A percentile compares a stretch with the other conserved stretches of the same genome.
phyloP scores from a whole-genome alignment of 2,329 filamentous ascomycete species.

The Trichoderma pleuroti region DNA sequence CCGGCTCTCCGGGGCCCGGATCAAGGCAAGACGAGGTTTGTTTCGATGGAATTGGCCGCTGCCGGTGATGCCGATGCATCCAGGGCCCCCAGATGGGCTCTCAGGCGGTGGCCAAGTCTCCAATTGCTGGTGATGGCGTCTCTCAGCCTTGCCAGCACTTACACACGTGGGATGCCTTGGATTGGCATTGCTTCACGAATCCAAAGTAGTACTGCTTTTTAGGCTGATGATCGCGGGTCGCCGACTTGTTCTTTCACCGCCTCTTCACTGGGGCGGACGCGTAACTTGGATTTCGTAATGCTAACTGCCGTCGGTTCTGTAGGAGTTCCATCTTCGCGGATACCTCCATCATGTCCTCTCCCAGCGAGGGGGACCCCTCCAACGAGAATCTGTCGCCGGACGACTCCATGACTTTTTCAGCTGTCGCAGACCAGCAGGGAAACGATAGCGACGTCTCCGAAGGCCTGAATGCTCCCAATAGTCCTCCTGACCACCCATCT shows the following conservation, averaged over 20 bases:
- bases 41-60: constrained; percentile 37
- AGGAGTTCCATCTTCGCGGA: constrained; percentile 56
- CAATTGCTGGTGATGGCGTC: constrained; percentile 45
- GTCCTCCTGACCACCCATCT: constrained; percentile 47
- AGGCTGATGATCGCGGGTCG: constrained; percentile 30
- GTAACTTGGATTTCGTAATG: constrained; percentile 23
- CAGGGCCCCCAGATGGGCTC: constrained; percentile 23
- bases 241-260: constrained; percentile 24
- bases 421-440: constrained; percentile 34
- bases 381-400: constrained; percentile 64
- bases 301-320: constrained; percentile 35
- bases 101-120: constrained; percentile 26
- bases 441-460: constrained; percentile 62
- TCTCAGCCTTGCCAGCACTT: constrained; percentile 49
- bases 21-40: constrained; percentile 25
- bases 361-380: constrained; percentile 57
- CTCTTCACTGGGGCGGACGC: constrained; percentile 24
- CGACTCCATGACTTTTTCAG: constrained; percentile 41
- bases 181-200: constrained; percentile 35
- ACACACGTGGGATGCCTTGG: constrained; percentile 43
- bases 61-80: constrained; percentile 33
- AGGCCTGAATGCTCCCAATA: constrained; percentile 63
- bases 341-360: constrained; percentile 61
- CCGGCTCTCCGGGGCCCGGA: constrained; percentile 28
- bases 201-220: constrained; percentile 21